A percentile compares a stretch with the other conserved stretches of the same genome.
phyloP scores from a whole-genome alignment of 371 early-diverging fungal genomes.

The Mortierella sp. region DNA sequence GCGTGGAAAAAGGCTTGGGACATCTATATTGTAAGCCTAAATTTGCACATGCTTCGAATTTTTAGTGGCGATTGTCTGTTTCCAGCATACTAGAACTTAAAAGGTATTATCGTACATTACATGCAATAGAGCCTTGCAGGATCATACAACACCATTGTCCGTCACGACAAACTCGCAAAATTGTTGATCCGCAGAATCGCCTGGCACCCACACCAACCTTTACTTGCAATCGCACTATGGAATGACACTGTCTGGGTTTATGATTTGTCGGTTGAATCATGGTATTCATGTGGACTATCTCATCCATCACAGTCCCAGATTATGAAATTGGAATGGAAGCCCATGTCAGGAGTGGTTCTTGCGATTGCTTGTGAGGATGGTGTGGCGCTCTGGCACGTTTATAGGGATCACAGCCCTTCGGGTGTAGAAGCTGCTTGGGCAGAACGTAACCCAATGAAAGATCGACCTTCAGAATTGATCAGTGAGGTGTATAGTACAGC shows the following conservation, averaged over 20 bases:
- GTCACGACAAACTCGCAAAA: slow-evolving; percentile 46
- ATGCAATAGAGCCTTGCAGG: slow-evolving; percentile 20
- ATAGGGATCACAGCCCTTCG: slow-evolving; percentile 21
- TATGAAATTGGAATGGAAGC: slow-evolving; percentile 46
- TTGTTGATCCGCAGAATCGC: slow-evolving; percentile 47
- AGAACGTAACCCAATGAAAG: slow-evolving; percentile 24
- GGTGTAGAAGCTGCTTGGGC: slow-evolving; percentile 10
- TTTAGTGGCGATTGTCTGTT: neutral
- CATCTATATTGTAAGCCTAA: slow-evolving; percentile 33
- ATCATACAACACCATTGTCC: slow-evolving; percentile 33
- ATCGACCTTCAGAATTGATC: slow-evolving; percentile 33
- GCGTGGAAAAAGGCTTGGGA: slow-evolving; percentile 39
- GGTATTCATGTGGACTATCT: slow-evolving; percentile 50
- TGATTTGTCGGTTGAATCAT: slow-evolving; percentile 44
- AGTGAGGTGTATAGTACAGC: slow-evolving; percentile 19
- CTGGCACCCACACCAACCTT: slow-evolving; percentile 47
- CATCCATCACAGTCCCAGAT: slow-evolving; percentile 32
- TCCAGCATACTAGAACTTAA: neutral
- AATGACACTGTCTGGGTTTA: slow-evolving; percentile 52
- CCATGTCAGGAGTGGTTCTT: slow-evolving; percentile 49
- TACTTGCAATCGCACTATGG: slow-evolving; percentile 51
- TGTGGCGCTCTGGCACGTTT: slow-evolving; percentile 48
- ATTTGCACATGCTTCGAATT: neutral
- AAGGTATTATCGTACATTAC: neutral
- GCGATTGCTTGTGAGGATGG: slow-evolving; percentile 44